A percentile compares a stretch with the other conserved stretches of the same genome.
phyloP scores from a whole-genome alignment of 257 asterid species.

The Solanum dulcamara region DNA sequence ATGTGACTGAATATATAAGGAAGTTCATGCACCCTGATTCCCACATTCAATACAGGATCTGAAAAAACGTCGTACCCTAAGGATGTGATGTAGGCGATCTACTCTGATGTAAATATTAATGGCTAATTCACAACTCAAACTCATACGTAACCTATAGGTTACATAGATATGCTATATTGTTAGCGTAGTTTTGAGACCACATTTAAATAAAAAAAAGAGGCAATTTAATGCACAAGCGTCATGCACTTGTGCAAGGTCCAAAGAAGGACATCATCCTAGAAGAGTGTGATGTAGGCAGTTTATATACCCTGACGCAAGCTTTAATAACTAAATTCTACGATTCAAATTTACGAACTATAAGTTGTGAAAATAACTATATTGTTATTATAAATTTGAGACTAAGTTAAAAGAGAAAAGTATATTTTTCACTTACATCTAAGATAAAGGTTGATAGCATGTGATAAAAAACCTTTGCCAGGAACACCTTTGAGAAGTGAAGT shows the following conservation, averaged over 20 bases:
- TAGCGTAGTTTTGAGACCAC: background rate
- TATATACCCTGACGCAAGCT: background rate
- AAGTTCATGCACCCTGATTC: no score
- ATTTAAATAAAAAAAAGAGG: background rate
- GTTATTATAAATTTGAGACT: background rate
- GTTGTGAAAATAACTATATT: background rate
- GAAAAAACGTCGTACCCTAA: background rate
- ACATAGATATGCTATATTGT: background rate
- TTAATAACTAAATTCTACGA: background rate
- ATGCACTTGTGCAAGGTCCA: background rate
- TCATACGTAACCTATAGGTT: background rate
- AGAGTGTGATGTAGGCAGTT: background rate
- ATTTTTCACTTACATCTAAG: slow-evolving; percentile 50
- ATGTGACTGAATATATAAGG: no score
- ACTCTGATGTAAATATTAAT: background rate
- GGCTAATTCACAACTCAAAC: background rate
- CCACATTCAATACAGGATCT: background rate
- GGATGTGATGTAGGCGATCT: background rate
- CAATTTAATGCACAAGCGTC: background rate
- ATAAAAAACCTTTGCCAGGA: slow-evolving; percentile 79
- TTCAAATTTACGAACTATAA: background rate
- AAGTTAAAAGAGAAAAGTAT: background rate
- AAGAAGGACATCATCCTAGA: background rate
- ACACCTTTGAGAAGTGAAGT: slow-evolving; percentile 74
- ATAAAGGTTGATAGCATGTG: slow-evolving; percentile 90